Evolutionary conservation across 176 grass and related monocot species (phyloP).

Genomic region (Cocos nucifera): DNA sequence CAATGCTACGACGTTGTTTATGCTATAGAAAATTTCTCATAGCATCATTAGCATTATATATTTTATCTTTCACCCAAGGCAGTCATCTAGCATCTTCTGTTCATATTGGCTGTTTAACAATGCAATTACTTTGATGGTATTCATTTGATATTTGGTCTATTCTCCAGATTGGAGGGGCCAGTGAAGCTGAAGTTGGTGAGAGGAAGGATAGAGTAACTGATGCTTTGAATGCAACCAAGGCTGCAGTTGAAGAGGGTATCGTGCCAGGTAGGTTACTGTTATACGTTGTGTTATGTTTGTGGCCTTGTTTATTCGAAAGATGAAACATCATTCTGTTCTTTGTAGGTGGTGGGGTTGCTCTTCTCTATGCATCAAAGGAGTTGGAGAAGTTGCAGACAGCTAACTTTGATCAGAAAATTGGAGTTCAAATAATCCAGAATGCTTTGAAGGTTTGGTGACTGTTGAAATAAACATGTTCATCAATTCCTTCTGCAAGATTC

Average conservation of each 20-base stretch:
- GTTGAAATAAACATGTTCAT: too few species aligned
- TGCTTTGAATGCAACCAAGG: conserved; percentile 92
- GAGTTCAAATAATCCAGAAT: conserved; percentile 24
- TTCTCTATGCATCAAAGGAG: conserved; percentile 24
- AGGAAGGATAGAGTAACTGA: conserved; percentile 96
- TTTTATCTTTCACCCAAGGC: too few species aligned
- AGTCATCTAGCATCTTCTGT: too few species aligned
- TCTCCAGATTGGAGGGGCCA: conserved; percentile 83
- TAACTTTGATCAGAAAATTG: conserved; percentile 27
- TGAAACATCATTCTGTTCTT: not conserved
- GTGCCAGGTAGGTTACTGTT: conserved; percentile 49
- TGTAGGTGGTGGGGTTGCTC: conserved; percentile 24
- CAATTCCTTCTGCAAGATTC: too few species aligned
- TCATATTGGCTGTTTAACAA: too few species aligned
- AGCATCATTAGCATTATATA: too few species aligned
- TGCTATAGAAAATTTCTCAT: too few species aligned
- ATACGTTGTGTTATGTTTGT: too few species aligned
- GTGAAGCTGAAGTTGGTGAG: conserved; percentile 87
- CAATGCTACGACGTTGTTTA: too few species aligned
- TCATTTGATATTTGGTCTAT: too few species aligned
- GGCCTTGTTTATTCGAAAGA: too few species aligned
- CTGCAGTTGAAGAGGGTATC: conserved; percentile 97
- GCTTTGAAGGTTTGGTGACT: conserved; percentile 8
- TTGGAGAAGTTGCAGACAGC: conserved; percentile 20
- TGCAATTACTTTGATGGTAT: too few species aligned